Percentiles rank a stretch among this genome's conserved stretches.
Evolutionary conservation across 129 eudicot species (phyloP).

Genomic region (Lactuca saligna): DNA sequence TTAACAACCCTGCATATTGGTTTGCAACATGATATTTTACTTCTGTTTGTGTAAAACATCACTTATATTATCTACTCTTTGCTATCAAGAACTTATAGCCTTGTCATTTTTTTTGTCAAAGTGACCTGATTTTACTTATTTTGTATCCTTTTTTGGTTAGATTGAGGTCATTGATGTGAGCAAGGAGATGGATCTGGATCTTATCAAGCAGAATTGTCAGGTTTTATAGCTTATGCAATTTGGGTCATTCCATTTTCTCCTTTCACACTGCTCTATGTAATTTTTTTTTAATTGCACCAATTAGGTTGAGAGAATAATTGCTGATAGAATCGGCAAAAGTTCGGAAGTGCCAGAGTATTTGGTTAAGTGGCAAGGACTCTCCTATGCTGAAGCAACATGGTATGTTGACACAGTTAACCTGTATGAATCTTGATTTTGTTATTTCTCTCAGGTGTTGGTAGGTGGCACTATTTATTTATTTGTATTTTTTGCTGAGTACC

Average conservation of each 20-base stretch:
- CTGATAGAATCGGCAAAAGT: constrained; percentile 70
- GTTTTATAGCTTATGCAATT: constrained; percentile 31
- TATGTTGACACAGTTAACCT: constrained; percentile 26
- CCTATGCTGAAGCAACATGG: constrained; percentile 99
- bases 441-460: background rate
- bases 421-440: background rate
- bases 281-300: background rate
- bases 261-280: constrained; percentile 11
- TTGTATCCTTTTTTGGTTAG: constrained; percentile 34
- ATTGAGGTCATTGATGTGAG: constrained; percentile 97
- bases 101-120: background rate
- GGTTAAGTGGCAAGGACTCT: constrained; percentile 97
- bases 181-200: constrained; percentile 99
- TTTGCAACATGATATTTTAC: background rate
- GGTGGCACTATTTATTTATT: background rate
- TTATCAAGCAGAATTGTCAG: constrained; percentile 91
- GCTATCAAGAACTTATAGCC: constrained; percentile 1
- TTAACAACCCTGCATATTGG: background rate
- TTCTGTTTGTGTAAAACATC: constrained; percentile 8
- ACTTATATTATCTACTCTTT: background rate
- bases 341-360: constrained; percentile 80
- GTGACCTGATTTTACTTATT: constrained; percentile 2
- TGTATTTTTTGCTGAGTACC: background rate
- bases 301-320: constrained; percentile 95
- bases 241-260: constrained; percentile 8